A percentile compares a stretch with the other conserved stretches of the same genome.
phyloP scores from a whole-genome alignment of 2,329 filamentous ascomycete species.

The Thielaviopsis musarum region DNA sequence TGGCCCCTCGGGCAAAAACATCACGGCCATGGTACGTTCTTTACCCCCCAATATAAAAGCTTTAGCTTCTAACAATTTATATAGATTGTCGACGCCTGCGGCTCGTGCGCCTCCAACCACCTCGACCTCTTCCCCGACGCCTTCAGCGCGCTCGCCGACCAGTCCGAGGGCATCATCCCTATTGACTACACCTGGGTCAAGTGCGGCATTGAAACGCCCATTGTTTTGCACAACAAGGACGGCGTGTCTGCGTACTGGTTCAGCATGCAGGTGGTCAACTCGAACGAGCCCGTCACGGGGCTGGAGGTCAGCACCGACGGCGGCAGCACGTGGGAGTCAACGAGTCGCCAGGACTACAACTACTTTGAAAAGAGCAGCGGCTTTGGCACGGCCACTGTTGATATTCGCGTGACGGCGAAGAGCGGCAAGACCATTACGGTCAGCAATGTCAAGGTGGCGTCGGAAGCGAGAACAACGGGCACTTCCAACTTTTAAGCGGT shows the following conservation, averaged over 20 bases:
- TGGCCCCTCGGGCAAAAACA: conserved; percentile 35
- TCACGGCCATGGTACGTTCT: conserved; percentile 44
- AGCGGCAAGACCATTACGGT: conserved; percentile 34
- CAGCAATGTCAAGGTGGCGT: conserved; percentile 28
- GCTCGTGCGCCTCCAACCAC: conserved; percentile 24
- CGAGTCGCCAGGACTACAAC: conserved; percentile 37
- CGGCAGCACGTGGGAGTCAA: conserved; percentile 40
- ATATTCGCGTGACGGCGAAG: conserved; percentile 37
- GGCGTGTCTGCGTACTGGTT: conserved; percentile 27
- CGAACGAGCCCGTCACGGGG: conserved; percentile 35
- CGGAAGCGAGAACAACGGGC: conserved; percentile 18
- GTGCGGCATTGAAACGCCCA: conserved; percentile 26
- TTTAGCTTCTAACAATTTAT: conserved; percentile 4
- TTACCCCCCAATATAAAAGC: not conserved
- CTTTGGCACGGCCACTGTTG: conserved; percentile 35
- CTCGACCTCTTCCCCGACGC: conserved; percentile 29
- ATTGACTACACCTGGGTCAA: conserved; percentile 22
- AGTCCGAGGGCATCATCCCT: conserved; percentile 20
- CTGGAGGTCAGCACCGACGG: conserved; percentile 46
- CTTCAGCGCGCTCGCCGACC: conserved; percentile 22
- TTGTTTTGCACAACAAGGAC: conserved; percentile 28
- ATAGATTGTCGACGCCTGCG: conserved; percentile 29
- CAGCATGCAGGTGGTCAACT: conserved; percentile 42
- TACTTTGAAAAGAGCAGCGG: conserved; percentile 44
- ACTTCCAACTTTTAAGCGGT: conserved; percentile 19